Percentiles rank a stretch among this genome's conserved stretches.
phyloP scores from a whole-genome alignment of 805 yeast genomes.

The Pachysolen tannophilus region DNA sequence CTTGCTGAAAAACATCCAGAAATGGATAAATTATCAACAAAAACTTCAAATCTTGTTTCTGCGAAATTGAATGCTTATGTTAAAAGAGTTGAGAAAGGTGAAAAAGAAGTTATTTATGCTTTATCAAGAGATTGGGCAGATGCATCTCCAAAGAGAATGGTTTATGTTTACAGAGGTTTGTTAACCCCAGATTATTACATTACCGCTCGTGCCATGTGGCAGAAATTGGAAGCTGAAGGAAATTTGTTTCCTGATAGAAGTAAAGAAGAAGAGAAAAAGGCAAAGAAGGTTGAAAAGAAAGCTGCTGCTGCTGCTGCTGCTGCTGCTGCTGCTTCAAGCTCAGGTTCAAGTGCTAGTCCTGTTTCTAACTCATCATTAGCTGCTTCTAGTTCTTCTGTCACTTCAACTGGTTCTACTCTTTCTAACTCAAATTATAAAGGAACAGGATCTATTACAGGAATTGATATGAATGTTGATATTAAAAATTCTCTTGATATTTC shows the following conservation, averaged over 20 bases:
- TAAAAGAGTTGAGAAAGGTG: constrained; percentile 80
- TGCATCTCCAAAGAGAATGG: constrained; percentile 85
- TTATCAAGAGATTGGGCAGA: constrained; percentile 87
- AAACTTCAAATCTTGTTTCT: constrained; percentile 71
- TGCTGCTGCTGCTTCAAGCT: constrained; percentile 6
- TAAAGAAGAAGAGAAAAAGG: constrained; percentile 8
- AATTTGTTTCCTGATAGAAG: constrained; percentile 13
- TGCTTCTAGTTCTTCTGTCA: constrained; percentile 13
- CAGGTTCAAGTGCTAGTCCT: constrained; percentile 8
- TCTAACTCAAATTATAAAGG: too few relatives aligned
- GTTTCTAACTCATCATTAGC: background rate
- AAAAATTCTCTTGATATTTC: constrained; percentile 25
- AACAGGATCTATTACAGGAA: too few relatives aligned
- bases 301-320: constrained; percentile 2
- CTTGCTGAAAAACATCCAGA: constrained; percentile 71
- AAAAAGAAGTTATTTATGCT: constrained; percentile 61
- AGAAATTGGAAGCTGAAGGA: constrained; percentile 40
- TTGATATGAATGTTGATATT: constrained; percentile 41
- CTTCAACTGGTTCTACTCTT: constrained; percentile 45
- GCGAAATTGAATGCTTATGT: constrained; percentile 83
- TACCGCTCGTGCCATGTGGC: constrained; percentile 51
- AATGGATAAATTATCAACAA: constrained; percentile 73
- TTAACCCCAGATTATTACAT: constrained; percentile 67
- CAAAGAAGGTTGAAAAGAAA: constrained; percentile 9
- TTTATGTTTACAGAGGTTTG: constrained; percentile 75